These are phyloP conservation scores for Alloteropsis semialata DNA, from an alignment of 176 grass and related monocot species.

Conservation along the genomic window DNA sequence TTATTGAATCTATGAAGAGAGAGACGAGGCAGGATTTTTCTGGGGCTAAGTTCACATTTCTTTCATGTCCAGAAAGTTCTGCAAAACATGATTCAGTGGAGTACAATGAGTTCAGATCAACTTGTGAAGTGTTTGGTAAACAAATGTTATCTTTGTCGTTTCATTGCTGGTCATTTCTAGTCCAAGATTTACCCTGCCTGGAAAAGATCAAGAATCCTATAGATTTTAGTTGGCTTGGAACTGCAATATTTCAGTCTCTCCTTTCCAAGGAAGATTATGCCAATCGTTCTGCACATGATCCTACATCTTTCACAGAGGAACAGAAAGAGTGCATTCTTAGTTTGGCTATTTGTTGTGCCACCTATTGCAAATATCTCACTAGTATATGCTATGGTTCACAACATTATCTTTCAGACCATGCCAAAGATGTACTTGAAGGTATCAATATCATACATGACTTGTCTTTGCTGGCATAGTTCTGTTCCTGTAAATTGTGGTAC, in stretches of 20 bases:
- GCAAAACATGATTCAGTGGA: slow-evolving; percentile 12
- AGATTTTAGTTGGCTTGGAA: slow-evolving; percentile 54
- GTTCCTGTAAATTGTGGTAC: not conserved
- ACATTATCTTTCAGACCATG: slow-evolving; percentile 43
- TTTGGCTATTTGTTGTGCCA: slow-evolving; percentile 66
- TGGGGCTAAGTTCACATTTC: slow-evolving; percentile 22
- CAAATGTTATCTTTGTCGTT: slow-evolving; percentile 45
- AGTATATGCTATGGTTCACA: slow-evolving; percentile 68
- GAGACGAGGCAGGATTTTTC: not conserved
- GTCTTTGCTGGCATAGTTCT: not conserved
- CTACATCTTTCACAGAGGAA: slow-evolving; percentile 14
- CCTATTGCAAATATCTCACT: slow-evolving; percentile 65
- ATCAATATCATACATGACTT: slow-evolving; percentile 7
- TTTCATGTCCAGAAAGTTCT: slow-evolving; percentile 30
- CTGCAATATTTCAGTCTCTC: slow-evolving; percentile 20
- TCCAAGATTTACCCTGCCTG: slow-evolving; percentile 40
- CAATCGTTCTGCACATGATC: slow-evolving; percentile 21
- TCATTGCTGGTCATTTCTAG: slow-evolving; percentile 66
- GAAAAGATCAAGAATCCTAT: slow-evolving; percentile 68
- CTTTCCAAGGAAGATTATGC: slow-evolving; percentile 17
- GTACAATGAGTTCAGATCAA: slow-evolving; percentile 51
- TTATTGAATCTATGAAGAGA: slow-evolving; percentile 42
- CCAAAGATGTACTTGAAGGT: slow-evolving; percentile 52
- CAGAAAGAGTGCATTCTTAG: slow-evolving; percentile 41
- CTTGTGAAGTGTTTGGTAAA: slow-evolving; percentile 44